Evolutionary conservation across 129 eudicot species (phyloP), one percentile per base, ranked within the genome.

Genomic region (Erigeron canadensis): DNA sequence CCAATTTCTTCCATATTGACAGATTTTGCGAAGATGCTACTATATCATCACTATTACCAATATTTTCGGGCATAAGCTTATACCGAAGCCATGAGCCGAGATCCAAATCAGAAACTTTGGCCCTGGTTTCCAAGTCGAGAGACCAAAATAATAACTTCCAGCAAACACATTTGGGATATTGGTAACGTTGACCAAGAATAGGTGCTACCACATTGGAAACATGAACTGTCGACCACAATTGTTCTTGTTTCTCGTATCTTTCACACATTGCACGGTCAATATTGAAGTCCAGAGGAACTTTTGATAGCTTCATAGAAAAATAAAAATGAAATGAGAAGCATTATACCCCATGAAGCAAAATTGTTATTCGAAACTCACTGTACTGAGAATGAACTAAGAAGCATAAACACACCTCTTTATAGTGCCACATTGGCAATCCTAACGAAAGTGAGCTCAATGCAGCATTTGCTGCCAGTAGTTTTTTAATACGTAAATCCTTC

Each of bases 61-160:
- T 34, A 18, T 68, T 63, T 21, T 75, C 68, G 18, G 97, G 97
- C 76, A 94, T 84, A 66, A 94, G 85, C 79, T 94, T 94, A 67
- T 85, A 78, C 19, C 48, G 78, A 67, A 94, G 48, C 97, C 97
- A 94, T 42, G 83, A 73, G 61, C 64, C 79, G 59, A 78, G 80
- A 63, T 76, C 70, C 13, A 72, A 72, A 34, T 54, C 61, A 28
- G 82, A 68, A 45, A 75, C 71, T 12, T 73, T 65, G 56, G 57
- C 66, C 64, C 76, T 76, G n/a, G 61, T 61, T 65, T 65, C 75
- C 17, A 37, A 34, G 53, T 74, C 67, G 18, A 75, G 59, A 71
- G 88, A 82, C 75, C 76, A 91, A 56, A 81, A 61, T 51, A 90
- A 61, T 16, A 90, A 61, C 83, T 95, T 95, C 99, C 99, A 95